Base-by-base conservation (phyloP, 371 early-diverging fungal genomes). In the Haplosporangium sp. region DNA sequence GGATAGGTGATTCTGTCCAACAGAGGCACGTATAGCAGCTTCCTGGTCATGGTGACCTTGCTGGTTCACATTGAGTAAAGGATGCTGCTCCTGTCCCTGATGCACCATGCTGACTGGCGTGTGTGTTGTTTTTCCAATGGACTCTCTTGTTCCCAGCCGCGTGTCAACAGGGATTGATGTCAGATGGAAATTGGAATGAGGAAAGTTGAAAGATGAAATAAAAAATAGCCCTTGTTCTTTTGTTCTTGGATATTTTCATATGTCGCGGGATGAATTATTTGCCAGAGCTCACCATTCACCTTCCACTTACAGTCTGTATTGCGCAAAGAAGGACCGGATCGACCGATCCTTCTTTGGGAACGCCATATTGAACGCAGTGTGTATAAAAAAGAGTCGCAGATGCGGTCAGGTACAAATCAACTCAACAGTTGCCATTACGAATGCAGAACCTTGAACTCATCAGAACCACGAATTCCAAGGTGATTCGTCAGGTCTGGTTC, bases 11-110 rank as follows among this genome's bases (percentile, higher is more conserved):
- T 37, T 45, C 47, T 67, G 67, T 42, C 80, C 74, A 13, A 64
- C 59, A 21, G 64, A 64, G n/a, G 18, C 54, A 10, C 68, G 51
- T 41, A 55, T n/a, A 14, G 21, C 46, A 6, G 59, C 11, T 48
- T 59, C 59, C 23, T 41, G 59, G 46, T 10, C 41, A 14, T 18
- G 40, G 13, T 55, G 47, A 12, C 23, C 55, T 29, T 61, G 53
- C 12, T 52, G 64, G 50, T 42, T 62, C 59, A 59, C 64, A 58
- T 59, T 58, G 45, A 67, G 55, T 56, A 65, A 37, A 14, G 62
- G 50, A 52, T 61, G 40, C 56, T 65, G 66, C 46, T 73, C 73
- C 29, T 61, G 59, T 23, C 63, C 48, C 43, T 46, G 51, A 66
- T 58, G 55, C 23, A 60, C 55, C 74, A 74, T 74, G 53, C 18